Evolutionary conservation across 2,329 filamentous ascomycete genomes (phyloP).

Genomic region (Fusarium hainanense): DNA sequence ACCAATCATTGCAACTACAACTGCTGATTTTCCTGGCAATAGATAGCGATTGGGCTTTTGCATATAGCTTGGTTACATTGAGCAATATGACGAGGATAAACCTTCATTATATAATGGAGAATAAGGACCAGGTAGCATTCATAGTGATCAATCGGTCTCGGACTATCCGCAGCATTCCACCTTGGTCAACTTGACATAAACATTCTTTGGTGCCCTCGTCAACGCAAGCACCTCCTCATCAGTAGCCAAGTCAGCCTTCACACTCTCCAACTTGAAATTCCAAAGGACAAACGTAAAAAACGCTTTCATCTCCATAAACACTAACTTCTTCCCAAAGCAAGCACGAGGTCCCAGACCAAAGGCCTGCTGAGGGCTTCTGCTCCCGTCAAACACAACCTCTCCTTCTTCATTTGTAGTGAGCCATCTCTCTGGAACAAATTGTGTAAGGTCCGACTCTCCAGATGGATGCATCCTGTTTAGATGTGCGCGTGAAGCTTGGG

Average conservation of each 20-base stretch:
- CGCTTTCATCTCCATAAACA: conserved; percentile 26
- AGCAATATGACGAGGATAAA: no score
- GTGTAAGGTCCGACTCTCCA: conserved; percentile 38
- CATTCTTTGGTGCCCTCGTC: conserved; percentile 28
- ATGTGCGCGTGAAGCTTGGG: conserved; percentile 1
- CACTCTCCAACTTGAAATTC: conserved; percentile 3
- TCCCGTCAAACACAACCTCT: no score
- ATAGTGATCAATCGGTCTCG: no score
- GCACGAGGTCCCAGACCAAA: conserved; percentile 36
- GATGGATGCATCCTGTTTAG: conserved; percentile 15
- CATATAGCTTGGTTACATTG: no score
- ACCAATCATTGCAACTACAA: background rate
- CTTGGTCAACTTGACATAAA: conserved; percentile 8
- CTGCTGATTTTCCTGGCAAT: no score
- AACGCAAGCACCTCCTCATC: conserved; percentile 20
- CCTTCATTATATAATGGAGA: no score
- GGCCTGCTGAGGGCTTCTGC: conserved; percentile 3
- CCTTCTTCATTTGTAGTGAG: conserved; percentile 31
- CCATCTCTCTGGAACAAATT: conserved; percentile 54
- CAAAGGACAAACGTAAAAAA: conserved; percentile 26
- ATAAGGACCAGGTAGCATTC: no score
- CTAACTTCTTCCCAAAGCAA: conserved; percentile 38
- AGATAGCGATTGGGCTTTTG: no score
- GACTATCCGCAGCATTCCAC: background rate
- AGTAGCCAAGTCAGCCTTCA: conserved; percentile 6